phyloP scores from a whole-genome alignment of 2,329 filamentous ascomycete genomes.

The Fonsecaea monophora region DNA sequence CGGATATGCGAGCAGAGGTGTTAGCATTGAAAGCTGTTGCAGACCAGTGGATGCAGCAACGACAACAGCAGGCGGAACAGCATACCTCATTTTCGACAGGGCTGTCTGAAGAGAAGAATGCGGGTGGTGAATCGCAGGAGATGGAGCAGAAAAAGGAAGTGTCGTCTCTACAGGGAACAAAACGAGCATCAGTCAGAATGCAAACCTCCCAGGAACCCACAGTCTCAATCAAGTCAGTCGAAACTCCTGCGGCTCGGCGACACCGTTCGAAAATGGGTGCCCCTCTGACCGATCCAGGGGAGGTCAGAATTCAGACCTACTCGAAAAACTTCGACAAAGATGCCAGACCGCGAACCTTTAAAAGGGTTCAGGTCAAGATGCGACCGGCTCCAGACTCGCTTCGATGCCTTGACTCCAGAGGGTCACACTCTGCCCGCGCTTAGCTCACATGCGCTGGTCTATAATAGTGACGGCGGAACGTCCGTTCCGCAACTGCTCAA shows the following conservation, averaged over 20 bases:
- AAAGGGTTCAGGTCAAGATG: background rate
- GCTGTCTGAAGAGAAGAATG: background rate
- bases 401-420: background rate
- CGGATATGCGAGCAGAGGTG: slow-evolving; percentile 22
- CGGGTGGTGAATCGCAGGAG: background rate
- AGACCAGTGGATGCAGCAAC: slow-evolving; percentile 16
- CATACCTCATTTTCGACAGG: background rate
- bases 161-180: background rate
- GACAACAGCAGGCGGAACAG: background rate
- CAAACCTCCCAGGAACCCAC: background rate
- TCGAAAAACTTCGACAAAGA: slow-evolving; percentile 1
- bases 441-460: background rate
- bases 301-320: background rate
- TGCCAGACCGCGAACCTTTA: background rate
- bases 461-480: background rate
- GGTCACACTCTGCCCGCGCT: background rate
- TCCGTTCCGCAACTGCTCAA: background rate
- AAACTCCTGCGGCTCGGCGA: background rate
- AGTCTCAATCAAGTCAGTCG: background rate
- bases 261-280: background rate
- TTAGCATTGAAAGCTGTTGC: slow-evolving; percentile 22
- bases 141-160: background rate
- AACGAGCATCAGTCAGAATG: background rate
- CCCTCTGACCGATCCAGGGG: background rate
- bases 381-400: background rate